Evolutionary conservation across 257 asterid genomes (phyloP).

Genomic region (Gentiana straminea): DNA sequence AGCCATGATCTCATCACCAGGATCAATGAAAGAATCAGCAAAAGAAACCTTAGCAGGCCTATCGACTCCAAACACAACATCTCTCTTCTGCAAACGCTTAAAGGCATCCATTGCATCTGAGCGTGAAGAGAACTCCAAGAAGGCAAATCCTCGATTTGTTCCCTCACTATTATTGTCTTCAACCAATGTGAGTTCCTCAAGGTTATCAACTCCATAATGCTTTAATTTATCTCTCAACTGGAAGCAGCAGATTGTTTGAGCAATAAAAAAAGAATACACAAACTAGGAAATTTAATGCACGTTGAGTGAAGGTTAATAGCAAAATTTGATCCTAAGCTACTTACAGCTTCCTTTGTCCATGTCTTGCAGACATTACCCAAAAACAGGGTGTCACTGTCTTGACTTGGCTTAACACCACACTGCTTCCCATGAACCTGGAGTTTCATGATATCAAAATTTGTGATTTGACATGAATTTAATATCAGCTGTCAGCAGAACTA

Average conservation of each 20-base stretch:
- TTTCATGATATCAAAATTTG: constrained; percentile 32
- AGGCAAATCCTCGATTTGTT: constrained; percentile 87
- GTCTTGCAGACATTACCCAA: constrained; percentile 91
- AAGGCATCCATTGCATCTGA: constrained; percentile 97
- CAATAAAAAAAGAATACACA: constrained; percentile 12
- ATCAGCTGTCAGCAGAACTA: constrained; percentile 24
- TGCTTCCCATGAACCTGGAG: constrained; percentile 96
- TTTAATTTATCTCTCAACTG: constrained; percentile 85
- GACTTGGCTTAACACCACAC: constrained; percentile 97
- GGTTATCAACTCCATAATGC: constrained; percentile 61
- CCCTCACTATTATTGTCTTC: constrained; percentile 75
- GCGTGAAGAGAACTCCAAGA: constrained; percentile 84
- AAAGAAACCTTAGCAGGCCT: constrained; percentile 96
- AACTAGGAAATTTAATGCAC: constrained; percentile 14
- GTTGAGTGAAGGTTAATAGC: constrained; percentile 15
- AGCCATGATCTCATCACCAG: constrained; percentile 99
- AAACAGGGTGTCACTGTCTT: constrained; percentile 93
- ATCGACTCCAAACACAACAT: constrained; percentile 78
- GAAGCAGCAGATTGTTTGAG: constrained; percentile 36
- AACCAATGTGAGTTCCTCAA: constrained; percentile 88
- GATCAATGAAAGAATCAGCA: constrained; percentile 96
- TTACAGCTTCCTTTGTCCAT: constrained; percentile 94
- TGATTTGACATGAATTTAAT: constrained; percentile 19
- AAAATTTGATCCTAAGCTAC: constrained; percentile 25
- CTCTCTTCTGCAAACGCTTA: constrained; percentile 95